phyloP scores from a whole-genome alignment of 2,329 filamentous ascomycete species.

The Furcasterigmium furcatum region DNA sequence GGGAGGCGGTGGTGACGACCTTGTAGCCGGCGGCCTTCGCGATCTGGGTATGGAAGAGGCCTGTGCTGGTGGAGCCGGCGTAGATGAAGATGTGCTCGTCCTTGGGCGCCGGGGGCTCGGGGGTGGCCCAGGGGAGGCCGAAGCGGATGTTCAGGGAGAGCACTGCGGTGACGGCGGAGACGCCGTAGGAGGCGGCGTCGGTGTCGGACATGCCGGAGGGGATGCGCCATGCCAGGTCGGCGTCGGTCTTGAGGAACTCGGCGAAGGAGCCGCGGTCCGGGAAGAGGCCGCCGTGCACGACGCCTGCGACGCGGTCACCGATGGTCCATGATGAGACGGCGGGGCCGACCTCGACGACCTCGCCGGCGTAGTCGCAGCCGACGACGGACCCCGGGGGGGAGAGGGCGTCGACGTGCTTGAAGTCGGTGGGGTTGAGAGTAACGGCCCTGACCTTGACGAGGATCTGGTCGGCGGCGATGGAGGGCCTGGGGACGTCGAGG shows the following conservation, averaged over 20 bases:
- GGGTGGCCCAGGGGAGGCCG: conserved; percentile 12
- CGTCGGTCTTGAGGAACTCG: conserved; percentile 16
- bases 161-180: conserved; percentile 37
- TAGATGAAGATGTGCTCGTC: conserved; percentile 35
- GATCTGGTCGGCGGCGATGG: conserved; percentile 7
- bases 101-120: conserved; percentile 42
- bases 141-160: conserved; percentile 3
- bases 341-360: conserved; percentile 23
- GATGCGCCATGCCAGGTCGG: conserved; percentile 19
- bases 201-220: conserved; percentile 15
- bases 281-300: conserved; percentile 18
- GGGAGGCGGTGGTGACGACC: conserved; percentile 25
- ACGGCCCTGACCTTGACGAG: conserved; percentile 23
- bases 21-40: conserved; percentile 29
- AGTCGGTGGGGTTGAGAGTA: conserved; percentile 28
- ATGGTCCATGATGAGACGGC: conserved; percentile 4
- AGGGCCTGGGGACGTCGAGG: neutral
- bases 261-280: conserved; percentile 21
- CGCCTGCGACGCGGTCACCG: conserved; percentile 23
- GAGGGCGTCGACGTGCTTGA: conserved; percentile 22
- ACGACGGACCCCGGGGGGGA: conserved; percentile 21
- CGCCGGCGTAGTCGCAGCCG: conserved; percentile 26
- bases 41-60: conserved; percentile 41
- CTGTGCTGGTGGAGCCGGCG: conserved; percentile 49
- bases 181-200: conserved; percentile 22